These are phyloP conservation scores for Chlorociboria aeruginascens DNA, from an alignment of 495 filamentous ascomycete genomes.

Conservation along the genomic window DNA sequence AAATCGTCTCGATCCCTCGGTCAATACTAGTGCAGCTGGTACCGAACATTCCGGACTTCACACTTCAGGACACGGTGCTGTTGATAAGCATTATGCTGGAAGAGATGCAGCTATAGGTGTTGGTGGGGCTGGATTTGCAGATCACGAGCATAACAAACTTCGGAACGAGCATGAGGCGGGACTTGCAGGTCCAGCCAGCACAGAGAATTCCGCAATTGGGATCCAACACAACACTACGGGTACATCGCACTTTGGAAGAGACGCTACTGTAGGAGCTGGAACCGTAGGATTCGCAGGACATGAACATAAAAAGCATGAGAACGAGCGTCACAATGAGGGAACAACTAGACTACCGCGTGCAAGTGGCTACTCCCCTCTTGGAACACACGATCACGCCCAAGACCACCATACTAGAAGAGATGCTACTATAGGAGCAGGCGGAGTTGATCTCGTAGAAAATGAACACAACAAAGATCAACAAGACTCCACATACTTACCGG, in stretches of 20 bases:
- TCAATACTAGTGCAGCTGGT: neutral
- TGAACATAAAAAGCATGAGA: no score
- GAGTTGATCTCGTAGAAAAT: neutral
- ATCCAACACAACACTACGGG: no score
- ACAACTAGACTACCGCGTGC: no score
- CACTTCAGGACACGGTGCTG: neutral
- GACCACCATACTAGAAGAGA: neutral
- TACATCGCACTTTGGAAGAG: constrained; percentile 1
- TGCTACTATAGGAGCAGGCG: neutral
- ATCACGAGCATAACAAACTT: constrained; percentile 2
- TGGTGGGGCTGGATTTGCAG: neutral
- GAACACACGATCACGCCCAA: neutral
- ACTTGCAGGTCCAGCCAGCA: no score
- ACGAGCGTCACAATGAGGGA: no score
- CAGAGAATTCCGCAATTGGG: no score
- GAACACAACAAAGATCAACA: neutral
- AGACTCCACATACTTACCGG: constrained; percentile 5
- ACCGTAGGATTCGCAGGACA: neutral
- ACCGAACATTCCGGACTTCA: neutral
- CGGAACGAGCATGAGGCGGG: neutral
- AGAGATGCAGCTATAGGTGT: neutral
- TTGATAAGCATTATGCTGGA: neutral
- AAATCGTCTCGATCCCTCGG: constrained; percentile 5
- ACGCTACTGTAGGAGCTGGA: constrained; percentile 3
- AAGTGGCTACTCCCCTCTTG: no score